phyloP scores from a whole-genome alignment of 1,284 basidiomycete species.

The Boletellus sp. region DNA sequence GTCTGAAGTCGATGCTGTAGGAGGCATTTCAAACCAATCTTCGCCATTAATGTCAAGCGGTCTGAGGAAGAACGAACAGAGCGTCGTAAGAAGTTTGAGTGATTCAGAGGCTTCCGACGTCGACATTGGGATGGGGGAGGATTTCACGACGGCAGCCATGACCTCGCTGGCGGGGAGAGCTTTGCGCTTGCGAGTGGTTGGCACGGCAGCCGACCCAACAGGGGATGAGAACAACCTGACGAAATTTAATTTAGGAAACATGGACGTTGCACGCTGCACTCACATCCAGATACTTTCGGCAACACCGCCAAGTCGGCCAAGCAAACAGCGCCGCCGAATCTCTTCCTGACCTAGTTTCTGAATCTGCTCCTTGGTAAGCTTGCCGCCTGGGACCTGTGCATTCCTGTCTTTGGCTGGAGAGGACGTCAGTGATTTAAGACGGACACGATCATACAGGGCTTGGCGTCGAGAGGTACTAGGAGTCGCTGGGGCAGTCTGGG shows the following conservation, averaged over 20 bases:
- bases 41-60: slow-evolving; percentile 59
- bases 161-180: slow-evolving; percentile 65
- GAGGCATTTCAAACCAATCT: slow-evolving; percentile 81
- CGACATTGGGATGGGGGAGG: slow-evolving; percentile 74
- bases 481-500: slow-evolving; percentile 57
- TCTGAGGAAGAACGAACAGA: slow-evolving; percentile 78
- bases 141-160: slow-evolving; percentile 64
- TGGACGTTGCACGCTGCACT: slow-evolving; percentile 24
- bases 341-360: slow-evolving; percentile 71
- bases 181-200: slow-evolving; percentile 61
- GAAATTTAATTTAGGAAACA: neutral
- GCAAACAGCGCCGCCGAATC: slow-evolving; percentile 64
- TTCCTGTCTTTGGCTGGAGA: slow-evolving; percentile 60
- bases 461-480: slow-evolving; percentile 70
- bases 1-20: slow-evolving; percentile 33
- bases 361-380: slow-evolving; percentile 61
- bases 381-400: slow-evolving; percentile 38
- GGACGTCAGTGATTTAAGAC: slow-evolving; percentile 60
- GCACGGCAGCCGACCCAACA: slow-evolving; percentile 46
- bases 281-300: slow-evolving; percentile 88
- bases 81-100: slow-evolving; percentile 54
- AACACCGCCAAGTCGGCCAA: slow-evolving; percentile 71
- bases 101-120: slow-evolving; percentile 72
- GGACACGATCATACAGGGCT: slow-evolving; percentile 75
- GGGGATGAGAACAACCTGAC: slow-evolving; percentile 63